Evolutionary conservation across 1,139 yeast genomes (phyloP).

Genomic region (Petasospora rhodanensis): DNA sequence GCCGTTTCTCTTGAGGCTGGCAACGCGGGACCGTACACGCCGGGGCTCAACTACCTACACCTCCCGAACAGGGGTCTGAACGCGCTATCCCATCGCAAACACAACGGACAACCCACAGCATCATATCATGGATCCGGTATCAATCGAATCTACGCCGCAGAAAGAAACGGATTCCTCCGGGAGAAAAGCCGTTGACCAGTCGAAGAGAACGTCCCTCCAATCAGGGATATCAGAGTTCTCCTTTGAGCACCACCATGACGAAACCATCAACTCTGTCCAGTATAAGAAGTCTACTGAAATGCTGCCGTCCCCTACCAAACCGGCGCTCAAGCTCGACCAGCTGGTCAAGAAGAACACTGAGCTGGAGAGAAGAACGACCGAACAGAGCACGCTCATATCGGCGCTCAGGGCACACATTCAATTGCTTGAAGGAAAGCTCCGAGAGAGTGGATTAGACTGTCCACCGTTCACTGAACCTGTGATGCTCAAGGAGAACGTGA

Average conservation of each 20-base stretch:
- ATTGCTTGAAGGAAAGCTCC: conserved; percentile 8
- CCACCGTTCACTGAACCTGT: conserved; percentile 10
- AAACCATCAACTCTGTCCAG: conserved; percentile 1
- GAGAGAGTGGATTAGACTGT: conserved; percentile 6
- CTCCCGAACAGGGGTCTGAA: too few species aligned
- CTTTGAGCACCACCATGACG: conserved; percentile 19
- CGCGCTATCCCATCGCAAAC: too few species aligned
- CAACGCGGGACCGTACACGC: too few species aligned
- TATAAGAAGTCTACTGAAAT: conserved; percentile 5
- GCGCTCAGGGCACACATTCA: conserved; percentile 10
- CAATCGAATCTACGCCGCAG: too few species aligned
- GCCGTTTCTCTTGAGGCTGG: too few species aligned
- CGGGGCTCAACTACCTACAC: too few species aligned
- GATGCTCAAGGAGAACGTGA: conserved; percentile 7
- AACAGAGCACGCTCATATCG: conserved; percentile 7
- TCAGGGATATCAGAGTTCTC: conserved; percentile 22
- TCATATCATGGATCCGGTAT: too few species aligned
- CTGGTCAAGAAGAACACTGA: conserved; percentile 5
- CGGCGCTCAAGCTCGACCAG: conserved; percentile 2
- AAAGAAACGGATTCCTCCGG: too few species aligned
- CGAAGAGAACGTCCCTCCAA: conserved; percentile 16
- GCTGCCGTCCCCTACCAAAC: conserved; percentile 8
- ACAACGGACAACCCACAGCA: too few species aligned
- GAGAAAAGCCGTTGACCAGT: background rate
- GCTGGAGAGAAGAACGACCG: conserved; percentile 8